A percentile compares a stretch with the other conserved stretches of the same genome.
Evolutionary conservation across 75 land plant species (phyloP).

Genomic region (Picea sitchensis): DNA sequence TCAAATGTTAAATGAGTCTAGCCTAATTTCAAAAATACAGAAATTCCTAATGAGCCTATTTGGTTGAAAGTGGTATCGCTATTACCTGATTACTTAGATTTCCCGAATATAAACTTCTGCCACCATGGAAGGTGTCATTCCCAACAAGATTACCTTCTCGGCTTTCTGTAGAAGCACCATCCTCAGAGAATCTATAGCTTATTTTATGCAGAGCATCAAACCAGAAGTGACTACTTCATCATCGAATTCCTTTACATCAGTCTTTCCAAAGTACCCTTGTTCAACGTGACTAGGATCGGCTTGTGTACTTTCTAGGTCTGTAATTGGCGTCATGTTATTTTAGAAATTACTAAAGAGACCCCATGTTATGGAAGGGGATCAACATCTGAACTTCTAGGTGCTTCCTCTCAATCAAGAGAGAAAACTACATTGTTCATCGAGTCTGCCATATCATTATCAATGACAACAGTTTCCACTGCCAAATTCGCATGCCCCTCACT

Average conservation of each 20-base stretch:
- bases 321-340: neutral
- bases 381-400: too few relatives aligned
- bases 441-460: neutral
- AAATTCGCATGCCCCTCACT: neutral
- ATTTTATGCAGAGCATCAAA: neutral
- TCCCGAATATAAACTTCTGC: neutral
- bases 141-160: neutral
- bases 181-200: neutral
- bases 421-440: neutral
- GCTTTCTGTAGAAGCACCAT: neutral
- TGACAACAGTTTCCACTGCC: neutral
- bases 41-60: neutral
- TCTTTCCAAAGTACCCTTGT: neutral
- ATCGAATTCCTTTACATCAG: neutral
- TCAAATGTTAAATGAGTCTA: neutral
- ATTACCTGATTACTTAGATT: conserved; percentile 4
- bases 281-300: neutral
- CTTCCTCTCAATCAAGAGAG: neutral
- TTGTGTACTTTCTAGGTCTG: neutral
- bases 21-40: neutral
- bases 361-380: too few relatives aligned
- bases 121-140: neutral
- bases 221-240: neutral
- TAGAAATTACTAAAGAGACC: neutral
- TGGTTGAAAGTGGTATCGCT: neutral